phyloP scores from a whole-genome alignment of 805 yeast genomes.

The Suhomyces pyralidae region DNA sequence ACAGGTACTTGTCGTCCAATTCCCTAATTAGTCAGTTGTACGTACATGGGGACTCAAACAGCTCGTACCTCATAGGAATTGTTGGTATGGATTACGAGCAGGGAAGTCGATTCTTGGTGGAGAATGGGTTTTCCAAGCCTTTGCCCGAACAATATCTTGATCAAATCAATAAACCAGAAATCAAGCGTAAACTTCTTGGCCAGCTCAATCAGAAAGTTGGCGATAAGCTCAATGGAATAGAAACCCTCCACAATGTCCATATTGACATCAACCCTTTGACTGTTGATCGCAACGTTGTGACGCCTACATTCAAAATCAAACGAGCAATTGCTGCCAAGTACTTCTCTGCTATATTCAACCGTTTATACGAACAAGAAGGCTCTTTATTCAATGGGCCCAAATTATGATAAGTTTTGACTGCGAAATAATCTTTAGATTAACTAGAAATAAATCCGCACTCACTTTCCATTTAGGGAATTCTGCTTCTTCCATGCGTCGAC shows the following conservation, averaged over 20 bases:
- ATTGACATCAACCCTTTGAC: slow-evolving; percentile 31
- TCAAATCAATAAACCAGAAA: slow-evolving; percentile 18
- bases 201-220: slow-evolving; percentile 23
- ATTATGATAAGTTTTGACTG: neutral
- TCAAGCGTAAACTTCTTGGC: slow-evolving; percentile 19
- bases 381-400: neutral
- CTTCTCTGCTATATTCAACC: slow-evolving; percentile 12
- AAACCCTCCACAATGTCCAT: slow-evolving; percentile 31
- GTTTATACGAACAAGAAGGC: slow-evolving; percentile 12
- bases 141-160: slow-evolving; percentile 15
- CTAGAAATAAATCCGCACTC: neutral
- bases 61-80: slow-evolving; percentile 28
- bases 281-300: slow-evolving; percentile 16
- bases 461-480: neutral
- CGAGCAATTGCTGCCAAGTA: slow-evolving; percentile 24
- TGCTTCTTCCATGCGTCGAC: neutral
- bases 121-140: slow-evolving; percentile 13
- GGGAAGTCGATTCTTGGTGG: slow-evolving; percentile 19
- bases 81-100: slow-evolving; percentile 23
- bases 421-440: neutral
- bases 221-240: slow-evolving; percentile 24
- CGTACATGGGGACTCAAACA: slow-evolving; percentile 32
- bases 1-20: slow-evolving; percentile 27
- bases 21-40: slow-evolving; percentile 28
- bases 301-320: slow-evolving; percentile 16